Base-by-base conservation (phyloP, 441 rosid species). In the Arabidopsis hybrid region DNA sequence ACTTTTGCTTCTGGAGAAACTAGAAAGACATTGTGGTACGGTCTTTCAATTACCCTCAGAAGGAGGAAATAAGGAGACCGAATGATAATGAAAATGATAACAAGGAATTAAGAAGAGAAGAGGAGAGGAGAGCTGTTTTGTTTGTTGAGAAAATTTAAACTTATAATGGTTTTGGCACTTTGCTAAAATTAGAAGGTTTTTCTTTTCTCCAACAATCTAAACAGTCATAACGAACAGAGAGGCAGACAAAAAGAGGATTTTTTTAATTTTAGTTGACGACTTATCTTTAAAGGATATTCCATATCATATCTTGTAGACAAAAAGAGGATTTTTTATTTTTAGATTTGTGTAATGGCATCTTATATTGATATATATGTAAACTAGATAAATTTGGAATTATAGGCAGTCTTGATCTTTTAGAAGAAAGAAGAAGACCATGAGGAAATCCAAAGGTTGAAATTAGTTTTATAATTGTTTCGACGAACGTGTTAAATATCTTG, bases 1-100 rank as follows among this genome's bases (percentile, higher is more conserved):
- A 65, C 50, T 61, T 65, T 71, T 21, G 35, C n/a, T 12, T 13
- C 59, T 3, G 65, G 61, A 72, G 73, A 60, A 77, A 71, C 40
- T n/a, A 34, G 7, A 36, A 42, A 31, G 55, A 68, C 53, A 31
- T 17, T 16, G 12, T 9, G 53, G 32, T 10, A 21, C 26, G 26
- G 26, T 21, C 32, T 47, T 31, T 40, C 26, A 21, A 21, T 21
- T n/a, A 55, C 21, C 35, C 53, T 43, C 49, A 55, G 13, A 21
- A 10, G 60, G 16, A 43, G 50, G 45, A 34, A 42, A 40, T 6
- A 34, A 67, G 49, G 61, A 59, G 61, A 60, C 62, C 36, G 0
- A 59, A 39, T 50, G 60, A 47, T 12, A 7, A 47, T 13, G 39
- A 21, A 47, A 56, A 21, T 60, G 67, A 8, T 36, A 13, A 39